A percentile compares a stretch with the other conserved stretches of the same genome.
phyloP scores from a whole-genome alignment of 805 yeast genomes.

The Spencermartinsiella europaea region DNA sequence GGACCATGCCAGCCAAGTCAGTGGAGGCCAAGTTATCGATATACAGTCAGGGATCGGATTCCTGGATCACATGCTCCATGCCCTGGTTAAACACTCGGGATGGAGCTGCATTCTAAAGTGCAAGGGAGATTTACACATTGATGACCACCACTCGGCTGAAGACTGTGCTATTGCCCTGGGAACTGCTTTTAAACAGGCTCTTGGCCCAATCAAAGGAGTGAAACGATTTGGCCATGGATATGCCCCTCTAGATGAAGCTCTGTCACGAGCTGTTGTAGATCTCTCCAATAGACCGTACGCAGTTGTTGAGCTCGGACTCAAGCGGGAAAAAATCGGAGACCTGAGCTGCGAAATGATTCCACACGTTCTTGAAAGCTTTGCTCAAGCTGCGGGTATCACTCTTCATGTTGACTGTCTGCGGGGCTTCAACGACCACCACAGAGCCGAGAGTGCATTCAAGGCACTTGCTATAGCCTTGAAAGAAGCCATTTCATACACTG shows the following conservation, averaged over 20 bases:
- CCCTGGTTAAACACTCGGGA: conserved; percentile 93
- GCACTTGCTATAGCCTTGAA: conserved; percentile 90
- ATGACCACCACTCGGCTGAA: conserved; percentile 96
- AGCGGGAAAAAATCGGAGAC: conserved; percentile 90
- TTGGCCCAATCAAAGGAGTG: conserved; percentile 86
- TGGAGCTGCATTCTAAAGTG: conserved; percentile 91
- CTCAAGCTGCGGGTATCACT: conserved; percentile 85
- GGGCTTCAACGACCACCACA: conserved; percentile 93
- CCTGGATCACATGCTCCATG: conserved; percentile 95
- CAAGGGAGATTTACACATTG: conserved; percentile 90
- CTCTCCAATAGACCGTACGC: conserved; percentile 90
- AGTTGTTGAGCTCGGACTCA: conserved; percentile 80
- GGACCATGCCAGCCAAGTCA: conserved; percentile 61
- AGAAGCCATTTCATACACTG: conserved; percentile 78
- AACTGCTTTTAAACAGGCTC: conserved; percentile 77
- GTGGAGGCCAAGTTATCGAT: conserved; percentile 66
- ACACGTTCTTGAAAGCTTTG: conserved; percentile 92
- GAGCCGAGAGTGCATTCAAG: conserved; percentile 94
- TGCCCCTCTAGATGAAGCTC: conserved; percentile 96
- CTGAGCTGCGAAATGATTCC: conserved; percentile 95
- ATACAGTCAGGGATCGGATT: conserved; percentile 93
- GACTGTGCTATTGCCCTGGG: conserved; percentile 94
- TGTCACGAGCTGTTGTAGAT: conserved; percentile 94
- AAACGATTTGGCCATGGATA: conserved; percentile 88
- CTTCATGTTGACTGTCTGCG: conserved; percentile 91